Percentiles rank a stretch among this genome's conserved stretches.
phyloP scores from a whole-genome alignment of 768 basidiomycete genomes.

The Leccinum variicolor region DNA sequence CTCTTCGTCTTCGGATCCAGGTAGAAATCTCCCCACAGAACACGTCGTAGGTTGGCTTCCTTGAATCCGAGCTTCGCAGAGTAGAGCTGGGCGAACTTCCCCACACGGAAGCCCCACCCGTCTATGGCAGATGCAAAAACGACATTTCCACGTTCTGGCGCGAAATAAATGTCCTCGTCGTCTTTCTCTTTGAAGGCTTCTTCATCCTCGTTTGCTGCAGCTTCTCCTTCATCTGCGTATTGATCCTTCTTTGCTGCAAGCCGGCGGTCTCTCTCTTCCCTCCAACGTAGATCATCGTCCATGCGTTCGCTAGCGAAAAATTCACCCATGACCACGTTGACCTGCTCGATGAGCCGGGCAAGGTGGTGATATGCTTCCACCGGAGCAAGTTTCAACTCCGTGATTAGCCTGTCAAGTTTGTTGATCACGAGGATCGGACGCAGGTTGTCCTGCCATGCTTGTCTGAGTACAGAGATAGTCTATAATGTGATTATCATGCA shows the following conservation, averaged over 20 bases:
- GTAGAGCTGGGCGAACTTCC: conserved; percentile 92
- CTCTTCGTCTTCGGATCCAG: conserved; percentile 94
- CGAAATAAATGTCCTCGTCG: conserved; percentile 97
- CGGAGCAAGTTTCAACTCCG: conserved; percentile 88
- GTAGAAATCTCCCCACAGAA: conserved; percentile 97
- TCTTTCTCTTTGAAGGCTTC: conserved; percentile 91
- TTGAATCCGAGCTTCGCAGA: conserved; percentile 87
- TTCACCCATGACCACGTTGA: conserved; percentile 96
- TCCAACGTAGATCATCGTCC: conserved; percentile 94
- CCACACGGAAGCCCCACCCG: conserved; percentile 95
- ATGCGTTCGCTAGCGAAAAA: conserved; percentile 95
- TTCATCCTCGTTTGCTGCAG: conserved; percentile 53
- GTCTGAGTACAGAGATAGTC: conserved; percentile 93
- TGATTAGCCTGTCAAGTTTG: conserved; percentile 92
- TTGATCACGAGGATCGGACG: conserved; percentile 94
- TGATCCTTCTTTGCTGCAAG: conserved; percentile 72
- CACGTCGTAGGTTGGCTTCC: conserved; percentile 78
- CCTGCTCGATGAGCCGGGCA: conserved; percentile 90
- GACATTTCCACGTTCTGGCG: conserved; percentile 93
- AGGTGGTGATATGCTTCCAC: conserved; percentile 94
- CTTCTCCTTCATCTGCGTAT: conserved; percentile 63
- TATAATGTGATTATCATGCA: conserved; percentile 29
- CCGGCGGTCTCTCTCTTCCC: conserved; percentile 85
- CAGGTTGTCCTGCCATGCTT: conserved; percentile 89
- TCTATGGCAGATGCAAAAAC: conserved; percentile 95